Conservation (phyloP, 2,329 filamentous ascomycete genomes). For the Pseudogymnoascus sp. region DNA sequence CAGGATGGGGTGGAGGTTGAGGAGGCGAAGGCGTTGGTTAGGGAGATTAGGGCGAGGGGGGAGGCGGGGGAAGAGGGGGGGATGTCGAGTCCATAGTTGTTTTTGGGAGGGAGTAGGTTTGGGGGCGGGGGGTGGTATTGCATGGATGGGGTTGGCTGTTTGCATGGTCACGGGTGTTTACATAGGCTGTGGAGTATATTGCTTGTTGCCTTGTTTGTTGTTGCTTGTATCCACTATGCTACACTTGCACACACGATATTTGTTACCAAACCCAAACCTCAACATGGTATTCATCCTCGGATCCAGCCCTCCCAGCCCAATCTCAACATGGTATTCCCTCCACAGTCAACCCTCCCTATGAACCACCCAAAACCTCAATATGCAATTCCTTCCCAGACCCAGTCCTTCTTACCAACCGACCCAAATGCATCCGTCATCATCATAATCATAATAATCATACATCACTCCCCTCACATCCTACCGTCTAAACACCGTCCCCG, state of each 20-base stretch:
- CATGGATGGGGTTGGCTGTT: neutral
- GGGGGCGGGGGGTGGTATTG: neutral
- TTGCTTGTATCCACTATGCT: neutral
- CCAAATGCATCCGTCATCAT: neutral
- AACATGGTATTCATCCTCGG: neutral
- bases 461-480: neutral
- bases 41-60: slow-evolving; percentile 73
- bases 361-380: neutral
- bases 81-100: neutral
- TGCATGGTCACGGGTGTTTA: neutral
- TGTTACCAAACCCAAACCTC: neutral
- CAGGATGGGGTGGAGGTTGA: slow-evolving; percentile 96
- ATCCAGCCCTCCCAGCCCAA: neutral
- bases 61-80: slow-evolving; percentile 18
- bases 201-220: neutral
- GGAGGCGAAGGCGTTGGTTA: slow-evolving; percentile 86
- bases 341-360: neutral
- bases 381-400: neutral
- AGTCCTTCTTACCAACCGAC: neutral
- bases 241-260: neutral
- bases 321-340: neutral
- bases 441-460: neutral
- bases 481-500: neutral
- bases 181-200: neutral
- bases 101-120: slow-evolving; percentile 11